Evolutionary conservation across 2,329 filamentous ascomycete genomes (phyloP), one percentile per base, ranked within the genome.

Genomic region (Corniculantispora saksenae): DNA sequence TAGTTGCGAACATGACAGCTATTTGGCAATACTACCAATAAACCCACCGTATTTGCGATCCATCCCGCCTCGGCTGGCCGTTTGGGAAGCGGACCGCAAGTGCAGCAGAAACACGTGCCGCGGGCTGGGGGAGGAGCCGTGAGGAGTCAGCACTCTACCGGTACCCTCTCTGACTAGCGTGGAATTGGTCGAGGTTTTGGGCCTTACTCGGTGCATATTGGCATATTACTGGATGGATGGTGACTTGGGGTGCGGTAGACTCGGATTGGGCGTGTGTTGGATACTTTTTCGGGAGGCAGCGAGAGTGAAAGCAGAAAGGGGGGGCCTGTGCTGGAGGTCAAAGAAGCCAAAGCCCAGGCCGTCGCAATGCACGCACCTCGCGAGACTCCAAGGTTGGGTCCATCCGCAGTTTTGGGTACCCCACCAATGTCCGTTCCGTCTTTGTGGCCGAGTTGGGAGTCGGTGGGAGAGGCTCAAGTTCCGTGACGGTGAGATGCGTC

Each of bases 31-130:
- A n/a, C n/a, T n/a, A n/a, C n/a, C n/a, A 12, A 21, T n/a, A 17
- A 29, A 45, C 23, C 17, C 15, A 23, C 25, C 17, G 23, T 17
- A 25, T n/a, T 19, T 23, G 57, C 29, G 47, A 60, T 50, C 19
- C 45, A n/a, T 38, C 10, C 32, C 59, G 59, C 59, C 59, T 61
- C 59, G 35, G 47, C 12, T 53, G 47, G 15, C 35, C 59, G 19
- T 61, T 61, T 43, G 38, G 38, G 10, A 25, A 61, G 32, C 32
- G 32, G 47, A 40, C 35, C 35, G 23, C n/a, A 45, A 47, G 9
- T 47, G 38, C 17, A 35, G 17, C 35, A 54, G 10, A 62, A 53
- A 47, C 48, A 62, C 38, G 50, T 62, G 50, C 59, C 25, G n/a
- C 1, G 23, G 29, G n/a, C 29, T 60, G 43, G 23, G n/a, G 45